phyloP scores from a whole-genome alignment of 139 green algal genomes.

The Chlamydomonas sp. region DNA sequence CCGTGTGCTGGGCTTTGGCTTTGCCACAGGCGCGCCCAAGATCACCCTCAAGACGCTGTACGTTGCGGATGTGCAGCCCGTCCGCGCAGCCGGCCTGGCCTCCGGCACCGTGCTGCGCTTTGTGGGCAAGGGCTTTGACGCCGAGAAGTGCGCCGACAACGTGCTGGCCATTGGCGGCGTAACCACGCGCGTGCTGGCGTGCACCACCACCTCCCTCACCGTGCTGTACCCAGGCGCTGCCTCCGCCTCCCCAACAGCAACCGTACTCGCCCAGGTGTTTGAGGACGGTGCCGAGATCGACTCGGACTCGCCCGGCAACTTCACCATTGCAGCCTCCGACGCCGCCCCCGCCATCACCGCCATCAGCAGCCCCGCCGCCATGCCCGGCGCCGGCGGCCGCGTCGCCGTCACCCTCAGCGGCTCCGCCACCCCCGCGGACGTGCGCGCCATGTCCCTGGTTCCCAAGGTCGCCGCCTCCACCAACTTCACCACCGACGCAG shows the following conservation, averaged over 20 bases:
- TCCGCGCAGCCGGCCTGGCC: not conserved
- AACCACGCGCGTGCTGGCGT: not conserved
- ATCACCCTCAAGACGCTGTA: constrained; percentile 22
- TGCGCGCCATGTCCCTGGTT: not conserved
- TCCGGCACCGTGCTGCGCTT: constrained; percentile 3
- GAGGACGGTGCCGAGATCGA: not conserved
- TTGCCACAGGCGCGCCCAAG: not conserved
- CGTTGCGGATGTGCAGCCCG: not conserved
- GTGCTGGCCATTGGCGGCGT: constrained; percentile 12
- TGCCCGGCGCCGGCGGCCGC: constrained; percentile 22
- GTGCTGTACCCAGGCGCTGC: constrained; percentile 6
- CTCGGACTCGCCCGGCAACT: not conserved
- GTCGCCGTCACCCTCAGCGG: not conserved
- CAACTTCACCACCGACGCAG: not conserved
- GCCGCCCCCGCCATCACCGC: not conserved
- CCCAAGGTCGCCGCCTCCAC: not conserved
- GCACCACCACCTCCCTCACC: not conserved
- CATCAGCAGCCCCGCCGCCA: not conserved
- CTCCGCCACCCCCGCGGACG: not conserved
- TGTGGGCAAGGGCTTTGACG: constrained; percentile 45
- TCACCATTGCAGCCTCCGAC: not conserved
- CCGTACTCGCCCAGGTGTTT: not conserved
- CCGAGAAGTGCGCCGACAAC: constrained; percentile 28
- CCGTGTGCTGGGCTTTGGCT: constrained; percentile 1
- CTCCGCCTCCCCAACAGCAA: not conserved